These are phyloP conservation scores for Physcomitrellopsis africana DNA, from an alignment of 225 moss, liverwort and hornwort species.

Conservation along the genomic window DNA sequence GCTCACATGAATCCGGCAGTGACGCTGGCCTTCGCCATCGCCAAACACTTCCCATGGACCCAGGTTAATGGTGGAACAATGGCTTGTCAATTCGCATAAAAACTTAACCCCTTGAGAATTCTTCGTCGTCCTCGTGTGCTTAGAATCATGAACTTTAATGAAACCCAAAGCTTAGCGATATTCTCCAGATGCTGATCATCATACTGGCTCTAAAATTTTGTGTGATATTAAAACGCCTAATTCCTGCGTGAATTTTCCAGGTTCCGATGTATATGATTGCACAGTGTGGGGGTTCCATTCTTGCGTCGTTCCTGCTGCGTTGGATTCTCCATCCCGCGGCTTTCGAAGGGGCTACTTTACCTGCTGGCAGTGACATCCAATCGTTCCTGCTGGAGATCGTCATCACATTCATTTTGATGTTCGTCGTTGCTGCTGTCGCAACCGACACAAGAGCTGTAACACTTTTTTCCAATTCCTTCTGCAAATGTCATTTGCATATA, in stretches of 20 bases:
- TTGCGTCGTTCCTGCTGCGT: constrained; percentile 58
- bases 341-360: constrained; percentile 60
- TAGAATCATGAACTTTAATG: too few relatives aligned
- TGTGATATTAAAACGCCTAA: too few relatives aligned
- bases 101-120: too few relatives aligned
- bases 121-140: too few relatives aligned
- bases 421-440: constrained; percentile 78
- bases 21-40: constrained; percentile 51
- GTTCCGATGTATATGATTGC: constrained; percentile 80
- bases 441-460: constrained; percentile 84
- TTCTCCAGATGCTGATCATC: too few relatives aligned
- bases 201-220: too few relatives aligned
- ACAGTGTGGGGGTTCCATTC: constrained; percentile 54
- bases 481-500: too few relatives aligned
- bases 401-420: constrained; percentile 89
- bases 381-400: constrained; percentile 75
- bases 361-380: constrained; percentile 53
- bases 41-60: constrained; percentile 52
- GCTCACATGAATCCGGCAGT: constrained; percentile 66
- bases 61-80: constrained; percentile 26
- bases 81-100: too few relatives aligned
- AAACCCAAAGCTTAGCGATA: too few relatives aligned
- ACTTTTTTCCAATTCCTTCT: background rate
- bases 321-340: constrained; percentile 61
- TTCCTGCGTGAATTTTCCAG: constrained; percentile 32